These are phyloP conservation scores for Gossypium schwendimanii DNA, from an alignment of 441 rosid genomes.

Conservation along the genomic window DNA sequence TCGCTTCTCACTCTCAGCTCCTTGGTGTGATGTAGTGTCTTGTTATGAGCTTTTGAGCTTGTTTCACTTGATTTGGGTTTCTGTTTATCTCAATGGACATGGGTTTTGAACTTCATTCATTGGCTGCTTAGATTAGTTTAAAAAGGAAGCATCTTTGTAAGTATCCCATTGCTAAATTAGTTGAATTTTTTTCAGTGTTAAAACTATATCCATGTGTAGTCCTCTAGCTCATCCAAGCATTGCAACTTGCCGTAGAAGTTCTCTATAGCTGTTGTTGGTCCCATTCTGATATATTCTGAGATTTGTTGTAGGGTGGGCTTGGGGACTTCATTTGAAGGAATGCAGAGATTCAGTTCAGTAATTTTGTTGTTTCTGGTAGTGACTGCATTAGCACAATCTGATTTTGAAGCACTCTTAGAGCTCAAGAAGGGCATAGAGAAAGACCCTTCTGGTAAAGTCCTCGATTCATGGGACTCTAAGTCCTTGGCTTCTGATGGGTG, in stretches of 20 bases:
- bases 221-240: background rate
- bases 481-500: conserved; percentile 59
- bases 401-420: conserved; percentile 68
- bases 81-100: background rate
- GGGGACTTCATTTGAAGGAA: conserved; percentile 34
- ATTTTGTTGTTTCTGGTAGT: conserved; percentile 34
- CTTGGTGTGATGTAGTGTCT: background rate
- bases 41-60: background rate
- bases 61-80: conserved; percentile 8
- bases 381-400: conserved; percentile 50
- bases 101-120: conserved; percentile 7
- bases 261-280: background rate
- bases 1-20: background rate
- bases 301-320: conserved; percentile 13
- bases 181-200: background rate
- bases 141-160: background rate
- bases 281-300: conserved; percentile 4
- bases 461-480: conserved; percentile 66
- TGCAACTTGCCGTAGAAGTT: conserved; percentile 4
- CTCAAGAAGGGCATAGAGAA: conserved; percentile 60
- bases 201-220: background rate
- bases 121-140: background rate
- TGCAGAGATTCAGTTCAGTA: conserved; percentile 44
- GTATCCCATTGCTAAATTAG: conserved; percentile 1
- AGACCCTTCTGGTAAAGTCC: conserved; percentile 51